These are phyloP conservation scores for Xerocomus brunneocitrinus DNA, from an alignment of 768 basidiomycete species.

Conservation along the genomic window DNA sequence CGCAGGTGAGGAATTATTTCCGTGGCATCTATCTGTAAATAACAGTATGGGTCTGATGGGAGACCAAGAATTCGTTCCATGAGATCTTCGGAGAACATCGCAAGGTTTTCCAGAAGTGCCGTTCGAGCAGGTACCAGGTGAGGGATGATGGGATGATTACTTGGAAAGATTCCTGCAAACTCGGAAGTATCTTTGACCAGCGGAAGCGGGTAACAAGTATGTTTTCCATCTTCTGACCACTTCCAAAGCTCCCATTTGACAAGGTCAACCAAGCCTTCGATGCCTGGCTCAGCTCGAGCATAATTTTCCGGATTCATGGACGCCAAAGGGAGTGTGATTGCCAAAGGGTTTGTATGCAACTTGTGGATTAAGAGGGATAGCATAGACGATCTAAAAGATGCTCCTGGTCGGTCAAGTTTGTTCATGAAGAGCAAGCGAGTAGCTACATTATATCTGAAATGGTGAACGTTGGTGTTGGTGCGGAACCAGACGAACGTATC, in stretches of 20 bases:
- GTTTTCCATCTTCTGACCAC: constrained; percentile 53
- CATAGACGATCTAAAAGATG: constrained; percentile 69
- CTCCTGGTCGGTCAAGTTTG: constrained; percentile 84
- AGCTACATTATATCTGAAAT: constrained; percentile 66
- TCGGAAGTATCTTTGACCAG: constrained; percentile 41
- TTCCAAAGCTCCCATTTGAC: constrained; percentile 82
- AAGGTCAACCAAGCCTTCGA: constrained; percentile 80
- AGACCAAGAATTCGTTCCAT: constrained; percentile 64
- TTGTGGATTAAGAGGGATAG: constrained; percentile 70
- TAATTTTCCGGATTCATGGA: constrained; percentile 70
- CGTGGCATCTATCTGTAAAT: constrained; percentile 52
- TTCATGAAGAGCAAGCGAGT: constrained; percentile 81
- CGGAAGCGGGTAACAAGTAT: constrained; percentile 46
- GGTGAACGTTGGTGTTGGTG: constrained; percentile 2
- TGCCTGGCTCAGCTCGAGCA: constrained; percentile 69
- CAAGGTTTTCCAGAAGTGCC: constrained; percentile 70
- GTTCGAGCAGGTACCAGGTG: constrained; percentile 65
- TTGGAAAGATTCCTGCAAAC: constrained; percentile 42
- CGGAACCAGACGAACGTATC: neutral
- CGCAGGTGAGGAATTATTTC: constrained; percentile 64
- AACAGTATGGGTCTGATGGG: constrained; percentile 55
- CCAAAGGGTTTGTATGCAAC: constrained; percentile 70
- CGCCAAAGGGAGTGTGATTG: constrained; percentile 69
- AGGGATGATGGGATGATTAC: constrained; percentile 61
- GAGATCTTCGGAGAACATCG: constrained; percentile 77